Percentiles rank a stretch among this genome's conserved stretches.
Evolutionary conservation across 2,329 filamentous ascomycete genomes (phyloP).

Genomic region (Ramichloridium luteum): DNA sequence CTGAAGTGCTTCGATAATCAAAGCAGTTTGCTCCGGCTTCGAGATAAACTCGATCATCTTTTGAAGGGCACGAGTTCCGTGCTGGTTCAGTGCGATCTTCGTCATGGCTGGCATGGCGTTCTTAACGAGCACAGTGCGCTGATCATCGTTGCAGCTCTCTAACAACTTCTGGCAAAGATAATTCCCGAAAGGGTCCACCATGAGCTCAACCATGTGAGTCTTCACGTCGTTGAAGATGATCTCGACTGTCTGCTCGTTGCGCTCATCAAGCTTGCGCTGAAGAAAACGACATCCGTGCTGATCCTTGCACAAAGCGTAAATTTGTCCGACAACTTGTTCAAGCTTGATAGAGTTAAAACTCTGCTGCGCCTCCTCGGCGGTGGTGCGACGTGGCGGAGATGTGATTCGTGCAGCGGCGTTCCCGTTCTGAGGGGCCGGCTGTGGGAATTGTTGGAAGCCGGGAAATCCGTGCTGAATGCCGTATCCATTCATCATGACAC

Average conservation of each 20-base stretch:
- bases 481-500: slow-evolving; percentile 8
- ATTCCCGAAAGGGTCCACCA: slow-evolving; percentile 98
- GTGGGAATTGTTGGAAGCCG: slow-evolving; percentile 38
- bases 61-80: slow-evolving; percentile 89
- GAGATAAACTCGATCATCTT: slow-evolving; percentile 99
- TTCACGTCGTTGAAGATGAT: slow-evolving; percentile 93
- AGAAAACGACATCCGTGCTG: slow-evolving; percentile 95
- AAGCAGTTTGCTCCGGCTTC: slow-evolving; percentile 69
- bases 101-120: slow-evolving; percentile 82
- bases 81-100: slow-evolving; percentile 88
- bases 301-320: slow-evolving; percentile 89
- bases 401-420: slow-evolving; percentile 43
- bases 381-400: slow-evolving; percentile 61
- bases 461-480: slow-evolving; percentile 40
- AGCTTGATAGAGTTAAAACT: slow-evolving; percentile 75
- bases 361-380: slow-evolving; percentile 58
- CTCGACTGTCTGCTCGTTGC: slow-evolving; percentile 68
- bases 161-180: slow-evolving; percentile 98
- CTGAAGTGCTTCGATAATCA: slow-evolving; percentile 75
- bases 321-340: slow-evolving; percentile 67
- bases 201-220: slow-evolving; percentile 86
- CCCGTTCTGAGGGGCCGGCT: slow-evolving; percentile 32
- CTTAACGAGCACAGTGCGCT: slow-evolving; percentile 83
- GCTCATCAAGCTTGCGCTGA: slow-evolving; percentile 93
- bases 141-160: slow-evolving; percentile 88